Base-by-base conservation (phyloP, 2,329 filamentous ascomycete genomes). In the Tolypocladium cylindrosporum region DNA sequence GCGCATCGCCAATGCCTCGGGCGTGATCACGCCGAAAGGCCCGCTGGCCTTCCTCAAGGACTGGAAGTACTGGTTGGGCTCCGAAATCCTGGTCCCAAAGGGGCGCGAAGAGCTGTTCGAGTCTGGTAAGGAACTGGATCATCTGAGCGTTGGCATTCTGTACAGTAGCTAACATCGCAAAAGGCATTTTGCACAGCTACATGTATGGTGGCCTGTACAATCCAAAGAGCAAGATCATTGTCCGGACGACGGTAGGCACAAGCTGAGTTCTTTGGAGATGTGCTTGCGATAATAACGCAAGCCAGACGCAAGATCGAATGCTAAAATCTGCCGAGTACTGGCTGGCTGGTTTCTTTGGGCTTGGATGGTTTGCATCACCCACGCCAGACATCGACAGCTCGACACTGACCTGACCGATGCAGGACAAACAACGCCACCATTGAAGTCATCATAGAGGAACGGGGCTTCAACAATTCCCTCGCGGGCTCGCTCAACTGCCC, bases 281-380 rank as follows among this genome's bases (percentile, higher is more conserved):
- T 1, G 21, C n/a, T 16, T n/a, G 8, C 39, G 10, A 41, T 41
- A 43, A 62, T 68, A 55, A 68, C 61, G 45, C 1, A n/a, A 1
- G 19, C 1, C 40, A 78, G 75, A 89, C 88, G 1, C 87, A 91
- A 68, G 84, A 89, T 67, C 83, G 89, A 31, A 91, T 91, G 88
- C 75, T 88, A 27, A 86, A 91, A 68, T 87, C 81, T 43, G 88
- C 88, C 3, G 88, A 91, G 70, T 88, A 91, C 70, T 91, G 90
- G 71, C 74, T 91, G 67, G 86, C 88, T 7, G 89, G 89, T 0
- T 91, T 91, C 74, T 91, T 91, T 66, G 88, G 88, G 0, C 78
- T 90, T 0, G 81, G 87, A 53, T 91, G 88, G 77, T 78, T 65
- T 39, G 71, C 57, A 34, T 24, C 1, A n/a, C 9, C 14, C 4